Evolutionary conservation across 176 grass and related monocot species (phyloP).

Genomic region (Avena eriantha): DNA sequence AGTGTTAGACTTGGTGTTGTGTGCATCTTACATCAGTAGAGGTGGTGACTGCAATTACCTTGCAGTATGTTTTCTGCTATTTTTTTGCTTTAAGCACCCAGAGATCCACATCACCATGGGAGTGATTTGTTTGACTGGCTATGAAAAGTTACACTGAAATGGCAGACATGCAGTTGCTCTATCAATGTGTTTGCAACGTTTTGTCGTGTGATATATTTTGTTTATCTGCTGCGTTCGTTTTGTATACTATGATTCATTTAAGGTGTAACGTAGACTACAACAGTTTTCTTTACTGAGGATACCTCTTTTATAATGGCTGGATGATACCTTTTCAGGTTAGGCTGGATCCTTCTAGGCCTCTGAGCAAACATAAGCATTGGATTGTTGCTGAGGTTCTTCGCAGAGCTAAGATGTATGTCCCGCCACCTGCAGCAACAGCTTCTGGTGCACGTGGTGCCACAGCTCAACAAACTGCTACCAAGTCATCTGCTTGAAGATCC

Average conservation of each 20-base stretch:
- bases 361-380: constrained; percentile 86
- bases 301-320: neutral
- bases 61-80: neutral
- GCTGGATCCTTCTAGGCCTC: constrained; percentile 83
- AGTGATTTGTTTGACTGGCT: neutral
- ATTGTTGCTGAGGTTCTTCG: constrained; percentile 82
- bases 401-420: constrained; percentile 82
- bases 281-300: neutral
- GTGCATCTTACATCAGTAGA: neutral
- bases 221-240: constrained; percentile 9
- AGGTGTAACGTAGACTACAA: neutral
- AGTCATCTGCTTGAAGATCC: constrained; percentile 42
- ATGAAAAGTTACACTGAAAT: neutral
- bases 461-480: constrained; percentile 20
- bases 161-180: neutral
- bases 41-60: neutral
- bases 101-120: neutral
- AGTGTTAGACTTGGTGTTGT: neutral
- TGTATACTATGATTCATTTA: constrained; percentile 30
- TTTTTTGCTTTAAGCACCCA: constrained; percentile 11
- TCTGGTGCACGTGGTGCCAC: constrained; percentile 19
- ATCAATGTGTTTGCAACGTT: neutral
- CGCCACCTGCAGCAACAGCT: constrained; percentile 42
- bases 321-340: constrained; percentile 62
- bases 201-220: neutral